Conservation (phyloP, 331 rosid genomes). For the Quercus tomentella region DNA sequence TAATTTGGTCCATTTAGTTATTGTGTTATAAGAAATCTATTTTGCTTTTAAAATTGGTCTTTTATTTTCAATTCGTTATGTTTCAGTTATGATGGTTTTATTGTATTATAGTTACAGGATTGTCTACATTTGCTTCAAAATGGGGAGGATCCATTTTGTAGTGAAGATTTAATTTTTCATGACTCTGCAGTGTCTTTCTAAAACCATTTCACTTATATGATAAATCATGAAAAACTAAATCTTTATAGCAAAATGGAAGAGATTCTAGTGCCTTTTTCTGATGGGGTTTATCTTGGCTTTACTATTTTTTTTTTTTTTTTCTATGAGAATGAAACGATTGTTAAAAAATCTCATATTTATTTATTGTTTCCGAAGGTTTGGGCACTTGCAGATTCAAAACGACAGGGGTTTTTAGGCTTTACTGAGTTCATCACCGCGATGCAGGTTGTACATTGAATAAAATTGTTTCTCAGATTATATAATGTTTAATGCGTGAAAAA, state of each 20-base stretch:
- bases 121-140: too few relatives aligned
- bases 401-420: conserved; percentile 71
- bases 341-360: background rate
- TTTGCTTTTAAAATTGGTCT: background rate
- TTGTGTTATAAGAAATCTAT: background rate
- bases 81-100: background rate
- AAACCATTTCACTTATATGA: too few relatives aligned
- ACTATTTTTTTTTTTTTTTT: too few relatives aligned
- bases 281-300: too few relatives aligned
- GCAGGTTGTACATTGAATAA: conserved; percentile 54
- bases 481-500: background rate
- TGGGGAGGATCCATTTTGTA: too few relatives aligned
- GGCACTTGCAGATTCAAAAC: conserved; percentile 74
- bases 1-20: background rate
- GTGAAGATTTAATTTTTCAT: too few relatives aligned
- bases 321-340: background rate
- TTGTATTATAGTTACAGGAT: background rate
- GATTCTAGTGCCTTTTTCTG: too few relatives aligned
- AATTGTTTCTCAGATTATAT: background rate
- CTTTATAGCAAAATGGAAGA: too few relatives aligned
- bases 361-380: conserved; percentile 44
- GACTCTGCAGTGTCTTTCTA: too few relatives aligned
- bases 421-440: conserved; percentile 71
- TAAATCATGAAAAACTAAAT: too few relatives aligned
- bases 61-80: background rate